Base-by-base conservation (phyloP, 2,329 filamentous ascomycete species). In the Sporothrix humicola region DNA sequence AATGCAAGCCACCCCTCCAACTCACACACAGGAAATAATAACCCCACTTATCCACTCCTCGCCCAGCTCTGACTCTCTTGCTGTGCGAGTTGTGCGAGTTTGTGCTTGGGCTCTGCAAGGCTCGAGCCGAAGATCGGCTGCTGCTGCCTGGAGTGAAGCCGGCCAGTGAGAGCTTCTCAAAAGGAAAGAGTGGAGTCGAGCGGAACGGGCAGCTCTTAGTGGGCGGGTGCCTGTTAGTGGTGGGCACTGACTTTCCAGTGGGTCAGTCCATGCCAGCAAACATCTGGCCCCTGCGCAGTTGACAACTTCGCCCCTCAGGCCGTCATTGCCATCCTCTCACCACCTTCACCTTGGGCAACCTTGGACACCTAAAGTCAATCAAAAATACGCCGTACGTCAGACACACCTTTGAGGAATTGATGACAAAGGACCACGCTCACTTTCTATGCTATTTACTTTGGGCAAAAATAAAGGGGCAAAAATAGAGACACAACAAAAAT, bases 61-160 rank as follows among this genome's bases (percentile, higher is more conserved):
- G 31, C 7, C 31, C 31, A 37, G 31, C 31, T 37, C 2, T 37
- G 31, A 37, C 31, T 37, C 31, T 37, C 31, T 37, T 7, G 31
- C 31, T 37, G 31, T 37, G 31, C 31, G 31, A 7, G 52, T 8
- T 56, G 17, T 10, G 50, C 20, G 50, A 20, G 50, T 54, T 17
- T 54, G n/a, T 54, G 31, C 46, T 20, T 54, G 52, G n/a, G 26
- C 10, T 31, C 31, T 46, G 20, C 42, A 66, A 48, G 42, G 61
- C 61, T 48, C 13, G 42, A 48, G 61, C 61, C 61, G 42, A 66
- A 20, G 42, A 66, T 31, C 63, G 63, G 65, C 65, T 48, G 65
- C 20, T 66, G 63, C 46, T 69, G 65, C 66, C 66, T 69, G 50
- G 66, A 54, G 66, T 15, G 66, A 58, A 37, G n/a, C 54, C 20